Conservation (phyloP, 2,329 filamentous ascomycete genomes). For the Torrubiella hemipterigena region DNA sequence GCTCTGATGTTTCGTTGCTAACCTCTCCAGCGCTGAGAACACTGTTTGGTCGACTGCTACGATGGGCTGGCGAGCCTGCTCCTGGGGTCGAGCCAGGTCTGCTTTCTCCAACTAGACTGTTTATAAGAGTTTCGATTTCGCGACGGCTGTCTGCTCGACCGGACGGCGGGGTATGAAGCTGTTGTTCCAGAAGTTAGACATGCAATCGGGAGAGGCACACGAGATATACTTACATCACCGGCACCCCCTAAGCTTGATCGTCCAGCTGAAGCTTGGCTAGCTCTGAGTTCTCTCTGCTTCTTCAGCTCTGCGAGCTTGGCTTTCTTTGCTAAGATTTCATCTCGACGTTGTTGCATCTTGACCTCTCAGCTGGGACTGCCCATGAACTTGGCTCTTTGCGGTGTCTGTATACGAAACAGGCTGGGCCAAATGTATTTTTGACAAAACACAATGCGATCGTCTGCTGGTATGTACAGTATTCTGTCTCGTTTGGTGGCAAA, state of each 20-base stretch:
- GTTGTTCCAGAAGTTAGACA: slow-evolving; percentile 9
- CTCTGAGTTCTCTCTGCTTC: slow-evolving; percentile 73
- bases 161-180: slow-evolving; percentile 56
- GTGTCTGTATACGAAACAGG: too few relatives aligned
- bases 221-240: slow-evolving; percentile 51
- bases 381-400: too few relatives aligned
- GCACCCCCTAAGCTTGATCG: slow-evolving; percentile 57
- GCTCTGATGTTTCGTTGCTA: slow-evolving; percentile 62
- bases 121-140: slow-evolving; percentile 78
- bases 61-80: slow-evolving; percentile 51
- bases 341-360: slow-evolving; percentile 68
- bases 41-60: slow-evolving; percentile 73
- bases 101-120: slow-evolving; percentile 69
- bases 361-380: slow-evolving; percentile 22
- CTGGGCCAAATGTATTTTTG: too few relatives aligned
- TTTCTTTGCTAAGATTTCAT: slow-evolving; percentile 94
- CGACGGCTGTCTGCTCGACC: slow-evolving; percentile 56
- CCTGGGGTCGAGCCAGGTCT: slow-evolving; percentile 56
- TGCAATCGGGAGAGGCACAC: slow-evolving; percentile 3
- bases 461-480: too few relatives aligned
- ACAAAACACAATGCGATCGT: too few relatives aligned
- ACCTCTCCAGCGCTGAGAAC: slow-evolving; percentile 72
- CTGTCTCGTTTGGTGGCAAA: too few relatives aligned
- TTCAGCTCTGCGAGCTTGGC: slow-evolving; percentile 95
- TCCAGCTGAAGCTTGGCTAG: slow-evolving; percentile 59